Base-by-base conservation (phyloP, 2,329 filamentous ascomycete genomes). In the Colletotrichum trifolii region DNA sequence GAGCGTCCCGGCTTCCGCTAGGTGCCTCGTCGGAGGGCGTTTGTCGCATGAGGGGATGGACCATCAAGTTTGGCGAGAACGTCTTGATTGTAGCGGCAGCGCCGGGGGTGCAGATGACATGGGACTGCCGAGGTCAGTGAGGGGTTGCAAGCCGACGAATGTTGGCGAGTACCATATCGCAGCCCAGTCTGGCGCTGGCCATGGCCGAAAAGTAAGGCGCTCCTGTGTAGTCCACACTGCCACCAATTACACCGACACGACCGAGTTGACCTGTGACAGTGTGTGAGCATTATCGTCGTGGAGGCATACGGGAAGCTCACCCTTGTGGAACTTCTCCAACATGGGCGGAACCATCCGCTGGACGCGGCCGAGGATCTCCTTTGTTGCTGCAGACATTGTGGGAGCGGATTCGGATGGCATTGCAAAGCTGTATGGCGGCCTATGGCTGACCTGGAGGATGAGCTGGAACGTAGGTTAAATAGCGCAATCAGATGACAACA, bases 181-280 rank as follows among this genome's bases (percentile, higher is more conserved):
- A 93, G 5, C 95, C 96, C 63, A 98, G 81, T 73, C 91, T 89
- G 50, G 96, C 96, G 69, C 93, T 97, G 11, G 96, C 96, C 89
- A 97, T 97, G 69, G 95, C 94, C 17, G 95, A 97, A 80, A 99
- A 99, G 81, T 97, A 99, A 11, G 96, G 96, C 64, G 96, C 96
- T 42, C 96, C 96, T 2, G 96, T 97, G 77, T 98, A 99, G 79
- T 98, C 95, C 76, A 95, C 90, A 74, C 93, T 97, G 45, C 96
- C 96, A 55, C 96, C 96, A 69, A 99, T 96, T 64, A 99, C 96
- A 56, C 89, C 96, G 57, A 99, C 89, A 60, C 96, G 88, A 6
- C 96, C 96, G 69, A 97, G 85, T 79, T 98, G 95, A 65, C 96
- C 95, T 97, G 71, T 1, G 12, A 63, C 5, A 8, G 47, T 58